Evolutionary conservation across 805 yeast genomes (phyloP), one percentile per base, ranked within the genome.

Genomic region (Komagataella mondaviorum): DNA sequence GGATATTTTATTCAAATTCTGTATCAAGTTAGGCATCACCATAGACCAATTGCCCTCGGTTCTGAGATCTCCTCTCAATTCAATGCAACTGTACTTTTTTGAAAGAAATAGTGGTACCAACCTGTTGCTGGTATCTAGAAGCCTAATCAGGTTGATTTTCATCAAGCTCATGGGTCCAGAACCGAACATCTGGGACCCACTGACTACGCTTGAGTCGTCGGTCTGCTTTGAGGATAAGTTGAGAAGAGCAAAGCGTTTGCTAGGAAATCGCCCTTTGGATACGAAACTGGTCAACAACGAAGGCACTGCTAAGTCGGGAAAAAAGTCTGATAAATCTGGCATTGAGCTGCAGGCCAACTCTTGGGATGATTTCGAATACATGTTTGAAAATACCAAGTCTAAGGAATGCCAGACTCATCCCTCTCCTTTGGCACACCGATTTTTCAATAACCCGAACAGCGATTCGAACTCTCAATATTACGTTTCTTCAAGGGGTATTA

Each of bases 361-460:
- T 3, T 30, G 39, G 39, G 39, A 30, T 10, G 39, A 30, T 30
- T 30, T 30, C 14, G 39, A 30, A 30, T 30, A 30, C 39, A 30
- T 30, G 39, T 30, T 30, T 30, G 39, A 30, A 8, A 30, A 30
- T 8, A 30, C 39, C 10, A 30, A 30, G n/a, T 30, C 39, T 14
- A 30, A 30, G 1, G 39, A 30, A 5, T 10, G 39, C 39, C n/a
- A 30, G n/a, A 30, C 39, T 6, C 36, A 20, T 14, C 47, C 12
- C n/a, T 80, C 87, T 4, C 95, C 96, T 0, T 81, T 84, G 56
- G 77, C 79, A 51, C 95, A 87, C 59, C 73, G 77, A 45, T 87
- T 77, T 59, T 88, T 88, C 67, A 81, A 91, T 3, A 90, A 90
- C 59, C 97, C 97, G 0, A 95, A 85, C 60, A 85, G 95, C 0